Conservation (phyloP, 768 basidiomycete genomes). For the Tulasnella sp. region DNA sequence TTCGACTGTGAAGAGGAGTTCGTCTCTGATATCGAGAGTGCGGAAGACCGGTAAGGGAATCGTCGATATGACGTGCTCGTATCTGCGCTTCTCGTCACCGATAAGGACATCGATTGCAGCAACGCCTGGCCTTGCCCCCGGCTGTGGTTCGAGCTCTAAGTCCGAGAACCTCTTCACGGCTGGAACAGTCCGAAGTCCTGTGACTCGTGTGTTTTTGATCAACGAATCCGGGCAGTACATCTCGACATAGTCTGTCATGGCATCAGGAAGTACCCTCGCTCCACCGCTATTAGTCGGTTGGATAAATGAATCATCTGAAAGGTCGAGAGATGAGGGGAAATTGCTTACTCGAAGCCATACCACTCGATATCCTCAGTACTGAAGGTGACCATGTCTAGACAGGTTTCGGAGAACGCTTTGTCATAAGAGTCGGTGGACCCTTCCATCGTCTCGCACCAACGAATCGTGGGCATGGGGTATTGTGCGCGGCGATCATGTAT, state of each 20-base stretch:
- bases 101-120: background rate
- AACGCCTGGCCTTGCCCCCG: too few relatives aligned
- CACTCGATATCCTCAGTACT: background rate
- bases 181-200: background rate
- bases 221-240: background rate
- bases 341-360: background rate
- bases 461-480: background rate
- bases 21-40: constrained; percentile 19
- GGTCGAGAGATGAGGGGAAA: too few relatives aligned
- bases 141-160: too few relatives aligned
- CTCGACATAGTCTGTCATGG: background rate
- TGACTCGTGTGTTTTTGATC: background rate
- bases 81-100: background rate
- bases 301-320: background rate
- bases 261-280: background rate
- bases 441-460: constrained; percentile 6
- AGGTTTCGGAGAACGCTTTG: background rate
- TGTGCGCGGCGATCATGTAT: background rate
- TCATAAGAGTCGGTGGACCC: background rate
- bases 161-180: background rate
- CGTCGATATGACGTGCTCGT: constrained; percentile 25
- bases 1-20: constrained; percentile 18
- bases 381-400: background rate
- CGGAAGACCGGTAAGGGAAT: constrained; percentile 26
- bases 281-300: background rate